Percentiles rank a stretch among this genome's conserved stretches.
phyloP scores from a whole-genome alignment of 495 filamentous ascomycete genomes.

The Emericellopsis terricola region DNA sequence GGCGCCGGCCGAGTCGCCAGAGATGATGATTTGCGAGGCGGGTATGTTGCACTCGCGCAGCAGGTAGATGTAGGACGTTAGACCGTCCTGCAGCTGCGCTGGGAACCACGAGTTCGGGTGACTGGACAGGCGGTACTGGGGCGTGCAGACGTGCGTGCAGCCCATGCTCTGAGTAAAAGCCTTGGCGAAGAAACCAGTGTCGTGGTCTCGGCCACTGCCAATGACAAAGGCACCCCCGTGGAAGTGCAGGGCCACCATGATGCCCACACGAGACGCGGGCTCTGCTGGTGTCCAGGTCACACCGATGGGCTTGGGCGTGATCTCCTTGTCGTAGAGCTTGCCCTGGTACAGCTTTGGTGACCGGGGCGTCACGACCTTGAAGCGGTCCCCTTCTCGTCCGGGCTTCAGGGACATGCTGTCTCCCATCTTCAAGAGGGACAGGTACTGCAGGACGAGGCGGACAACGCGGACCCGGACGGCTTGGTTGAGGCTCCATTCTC shows the following conservation, averaged over 20 bases:
- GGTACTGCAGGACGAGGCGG: constrained; percentile 4
- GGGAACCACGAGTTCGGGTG: constrained; percentile 19
- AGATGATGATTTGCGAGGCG: constrained; percentile 17
- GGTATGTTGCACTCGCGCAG: constrained; percentile 13
- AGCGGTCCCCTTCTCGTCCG: constrained; percentile 5
- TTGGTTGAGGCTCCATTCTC: constrained; percentile 5
- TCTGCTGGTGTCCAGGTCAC: constrained; percentile 8
- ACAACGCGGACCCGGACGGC: constrained; percentile 5
- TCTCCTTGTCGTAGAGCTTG: not conserved
- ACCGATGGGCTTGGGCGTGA: constrained; percentile 5
- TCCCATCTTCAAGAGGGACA: constrained; percentile 1
- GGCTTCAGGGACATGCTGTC: constrained; percentile 2
- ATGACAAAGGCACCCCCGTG: constrained; percentile 33
- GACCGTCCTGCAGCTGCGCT: constrained; percentile 26
- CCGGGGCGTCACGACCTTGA: constrained; percentile 4
- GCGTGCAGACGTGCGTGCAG: constrained; percentile 10
- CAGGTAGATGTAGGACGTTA: constrained; percentile 23
- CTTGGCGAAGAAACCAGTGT: constrained; percentile 15
- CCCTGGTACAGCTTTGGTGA: constrained; percentile 4
- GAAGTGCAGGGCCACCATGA: constrained; percentile 25
- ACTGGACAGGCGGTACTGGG: constrained; percentile 21
- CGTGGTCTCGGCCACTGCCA: constrained; percentile 17
- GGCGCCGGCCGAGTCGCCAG: constrained; percentile 26
- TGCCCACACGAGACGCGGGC: not conserved
- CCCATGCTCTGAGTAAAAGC: constrained; percentile 9